A percentile compares a stretch with the other conserved stretches of the same genome.
phyloP scores from a whole-genome alignment of 1,284 basidiomycete species.

The Calocybe gambosa region DNA sequence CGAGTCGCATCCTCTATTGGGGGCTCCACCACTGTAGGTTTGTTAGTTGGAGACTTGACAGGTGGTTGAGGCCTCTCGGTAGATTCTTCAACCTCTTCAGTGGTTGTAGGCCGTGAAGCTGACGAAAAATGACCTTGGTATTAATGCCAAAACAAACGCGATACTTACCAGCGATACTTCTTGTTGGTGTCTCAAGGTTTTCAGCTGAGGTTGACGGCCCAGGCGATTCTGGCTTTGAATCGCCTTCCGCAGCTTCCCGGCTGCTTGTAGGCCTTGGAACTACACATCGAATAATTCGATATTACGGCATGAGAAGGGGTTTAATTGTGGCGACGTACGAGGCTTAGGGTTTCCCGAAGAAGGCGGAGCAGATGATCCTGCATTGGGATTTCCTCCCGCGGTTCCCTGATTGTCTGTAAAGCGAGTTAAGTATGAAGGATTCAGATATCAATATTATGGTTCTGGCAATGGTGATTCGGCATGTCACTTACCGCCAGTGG shows the following conservation, averaged over 20 bases:
- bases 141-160: too few relatives aligned
- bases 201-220: neutral
- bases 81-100: too few relatives aligned
- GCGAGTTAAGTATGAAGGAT: slow-evolving; percentile 2
- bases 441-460: neutral
- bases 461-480: neutral
- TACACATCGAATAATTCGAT: neutral
- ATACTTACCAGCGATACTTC: too few relatives aligned
- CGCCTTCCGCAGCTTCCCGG: neutral
- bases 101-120: too few relatives aligned
- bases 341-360: slow-evolving; percentile 1
- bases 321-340: neutral
- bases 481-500: slow-evolving; percentile 17
- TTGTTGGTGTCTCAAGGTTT: too few relatives aligned
- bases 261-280: neutral
- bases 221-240: neutral
- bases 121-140: too few relatives aligned
- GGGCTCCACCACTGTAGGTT: neutral
- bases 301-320: neutral
- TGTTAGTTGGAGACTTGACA: neutral
- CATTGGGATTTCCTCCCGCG: slow-evolving; percentile 3
- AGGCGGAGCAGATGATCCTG: slow-evolving; percentile 1
- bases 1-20: neutral
- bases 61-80: too few relatives aligned
- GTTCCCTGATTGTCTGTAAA: slow-evolving; percentile 12